Evolutionary conservation across 2,329 filamentous ascomycete genomes (phyloP), one percentile per base, ranked within the genome.

Genomic region (Cordyceps cicadae): DNA sequence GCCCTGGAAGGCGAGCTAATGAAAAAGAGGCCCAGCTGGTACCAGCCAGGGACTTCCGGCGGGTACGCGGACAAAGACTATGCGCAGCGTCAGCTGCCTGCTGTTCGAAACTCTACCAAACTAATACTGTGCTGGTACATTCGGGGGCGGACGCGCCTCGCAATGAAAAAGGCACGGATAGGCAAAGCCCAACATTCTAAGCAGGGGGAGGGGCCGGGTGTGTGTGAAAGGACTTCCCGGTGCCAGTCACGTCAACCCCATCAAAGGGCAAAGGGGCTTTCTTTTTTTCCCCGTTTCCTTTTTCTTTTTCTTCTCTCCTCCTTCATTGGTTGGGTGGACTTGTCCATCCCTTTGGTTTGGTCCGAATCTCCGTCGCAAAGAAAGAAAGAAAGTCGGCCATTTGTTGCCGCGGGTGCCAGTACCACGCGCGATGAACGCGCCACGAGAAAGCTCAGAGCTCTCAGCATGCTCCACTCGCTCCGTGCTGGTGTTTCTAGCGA

Each of bases 61-160:
- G 70, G 69, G 69, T 71, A 71, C 70, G 68, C 68, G 17, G 67
- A 72, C 70, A 70, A 43, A 43, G 5, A 37, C 34, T 37, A 11
- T 14, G 34, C 34, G 34, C 34, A 37, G 37, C 51, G 15, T 19
- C 24, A 17, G 12, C 34, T 11, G 34, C 37, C 70, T 68, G 6
- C 21, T 21, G n/a, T 46, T 15, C 70, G 70, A 69, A 70, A 66
- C 67, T 64, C 68, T 65, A 65, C 66, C 39, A n/a, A n/a, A n/a
- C 67, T 72, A 68, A 72, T 73, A 73, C 71, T 73, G 71, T 73
- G 71, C 69, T 71, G 34, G 43, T 73, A 73, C 71, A 63, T 72
- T 62, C 29, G 29, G 29, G 29, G 24, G 24, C 24, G 24, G 29
- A 29, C 29, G 29, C n/a, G 29, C 29, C 29, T 29, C 7, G 29